These are phyloP conservation scores for Adiantum capillusveneris DNA, from an alignment of 75 land plant genomes.

Conservation along the genomic window DNA sequence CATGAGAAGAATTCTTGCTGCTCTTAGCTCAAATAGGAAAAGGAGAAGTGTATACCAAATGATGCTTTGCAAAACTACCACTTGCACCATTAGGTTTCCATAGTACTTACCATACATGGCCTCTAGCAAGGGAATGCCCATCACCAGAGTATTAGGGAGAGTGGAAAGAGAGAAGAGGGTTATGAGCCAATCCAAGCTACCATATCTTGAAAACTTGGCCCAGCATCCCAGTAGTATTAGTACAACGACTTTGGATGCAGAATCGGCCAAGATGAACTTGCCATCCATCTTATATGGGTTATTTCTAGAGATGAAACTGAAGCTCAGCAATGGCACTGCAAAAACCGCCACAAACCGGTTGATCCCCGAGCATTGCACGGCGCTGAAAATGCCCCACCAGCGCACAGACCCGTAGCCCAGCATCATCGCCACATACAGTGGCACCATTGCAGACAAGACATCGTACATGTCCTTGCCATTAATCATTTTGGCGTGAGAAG, in stretches of 20 bases:
- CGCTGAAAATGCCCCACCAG: slow-evolving; percentile 85
- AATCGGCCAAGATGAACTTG: slow-evolving; percentile 78
- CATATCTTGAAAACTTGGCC: slow-evolving; percentile 42
- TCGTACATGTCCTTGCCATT: slow-evolving; percentile 51
- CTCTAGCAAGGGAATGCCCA: slow-evolving; percentile 79
- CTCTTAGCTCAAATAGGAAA: slow-evolving; percentile 79
- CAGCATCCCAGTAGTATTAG: slow-evolving; percentile 46
- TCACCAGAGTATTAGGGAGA: slow-evolving; percentile 82
- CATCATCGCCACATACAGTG: slow-evolving; percentile 88
- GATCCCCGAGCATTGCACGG: slow-evolving; percentile 90
- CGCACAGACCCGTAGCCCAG: slow-evolving; percentile 88
- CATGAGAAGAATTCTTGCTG: slow-evolving; percentile 66
- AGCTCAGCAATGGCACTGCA: slow-evolving; percentile 83
- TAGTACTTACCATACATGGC: slow-evolving; percentile 73
- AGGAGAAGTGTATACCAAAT: slow-evolving; percentile 87
- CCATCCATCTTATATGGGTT: slow-evolving; percentile 74
- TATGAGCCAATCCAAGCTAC: slow-evolving; percentile 75
- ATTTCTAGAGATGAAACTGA: slow-evolving; percentile 78
- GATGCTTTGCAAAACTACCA: slow-evolving; percentile 80
- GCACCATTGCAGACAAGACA: slow-evolving; percentile 73
- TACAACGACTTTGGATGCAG: slow-evolving; percentile 59
- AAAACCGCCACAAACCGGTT: slow-evolving; percentile 90
- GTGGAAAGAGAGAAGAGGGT: slow-evolving; percentile 75
- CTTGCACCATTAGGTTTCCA: slow-evolving; percentile 68
- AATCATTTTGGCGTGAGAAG: slow-evolving; percentile 74